Percentiles rank a stretch among this genome's conserved stretches.
Conservation (phyloP, 176 grass and related monocot genomes). For the Phoenix dactylifera region DNA sequence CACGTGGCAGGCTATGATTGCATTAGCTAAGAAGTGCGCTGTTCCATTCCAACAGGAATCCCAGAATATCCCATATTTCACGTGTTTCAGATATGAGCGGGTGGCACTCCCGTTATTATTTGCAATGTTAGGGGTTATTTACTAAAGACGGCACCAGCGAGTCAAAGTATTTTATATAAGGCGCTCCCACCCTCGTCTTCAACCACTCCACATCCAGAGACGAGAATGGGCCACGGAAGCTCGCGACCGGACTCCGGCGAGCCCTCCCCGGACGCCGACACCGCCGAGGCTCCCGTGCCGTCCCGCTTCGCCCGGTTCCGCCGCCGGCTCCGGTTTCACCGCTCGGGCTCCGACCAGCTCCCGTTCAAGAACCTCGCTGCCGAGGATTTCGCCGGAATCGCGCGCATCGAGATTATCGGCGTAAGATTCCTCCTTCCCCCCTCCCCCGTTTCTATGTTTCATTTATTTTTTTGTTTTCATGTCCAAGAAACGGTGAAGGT, state of each 20-base stretch:
- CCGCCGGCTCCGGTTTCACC: constrained; percentile 42
- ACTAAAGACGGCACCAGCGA: too few relatives aligned
- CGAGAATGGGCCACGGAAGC: constrained; percentile 44
- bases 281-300: constrained; percentile 19
- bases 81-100: too few relatives aligned
- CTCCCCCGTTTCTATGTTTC: neutral
- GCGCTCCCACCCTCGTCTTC: too few relatives aligned
- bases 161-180: too few relatives aligned
- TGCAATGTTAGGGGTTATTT: too few relatives aligned
- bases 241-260: constrained; percentile 23
- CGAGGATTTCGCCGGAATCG: constrained; percentile 84
- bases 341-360: constrained; percentile 9
- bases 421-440: constrained; percentile 10
- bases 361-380: constrained; percentile 19
- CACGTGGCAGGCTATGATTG: too few relatives aligned
- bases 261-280: neutral
- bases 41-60: too few relatives aligned
- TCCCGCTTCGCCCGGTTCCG: constrained; percentile 71
- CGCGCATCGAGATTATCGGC: constrained; percentile 58
- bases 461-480: neutral
- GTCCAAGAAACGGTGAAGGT: neutral
- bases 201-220: too few relatives aligned
- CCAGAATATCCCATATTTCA: too few relatives aligned
- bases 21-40: too few relatives aligned
- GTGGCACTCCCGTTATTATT: too few relatives aligned